Evolutionary conservation across 805 yeast genomes (phyloP), one percentile per base, ranked within the genome.

Genomic region (Ogataea saltuana): DNA sequence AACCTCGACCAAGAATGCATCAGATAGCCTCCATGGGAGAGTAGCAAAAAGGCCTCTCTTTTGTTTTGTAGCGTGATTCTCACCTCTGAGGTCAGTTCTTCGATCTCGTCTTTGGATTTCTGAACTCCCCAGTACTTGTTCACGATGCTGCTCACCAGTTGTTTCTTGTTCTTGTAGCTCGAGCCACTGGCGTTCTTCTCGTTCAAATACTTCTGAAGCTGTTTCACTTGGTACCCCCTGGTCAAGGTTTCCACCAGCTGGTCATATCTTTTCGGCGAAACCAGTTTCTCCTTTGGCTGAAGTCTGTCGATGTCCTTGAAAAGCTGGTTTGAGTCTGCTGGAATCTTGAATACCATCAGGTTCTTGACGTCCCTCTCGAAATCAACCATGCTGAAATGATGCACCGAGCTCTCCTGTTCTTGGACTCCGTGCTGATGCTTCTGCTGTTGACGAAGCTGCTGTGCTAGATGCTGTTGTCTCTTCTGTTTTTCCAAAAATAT

Each of bases 1-100:
- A 60, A 45, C 22, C 59, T 48, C 8, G 67, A 49, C 69, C 69
- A 66, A n/a, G 59, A 58, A 42, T 58, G 59, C 33, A 64, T 54
- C 23, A 66, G 37, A 20, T 55, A 53, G 3, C 69, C 69, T 3
- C 51, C 53, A 33, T 61, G 57, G 23, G 67, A 60, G 5, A 65
- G 49, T 17, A 67, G 41, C 22, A 67, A 47, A 38, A 64, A 65
- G 17, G 63, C 46, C 23, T 64, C 68, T 38, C 65, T 50, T 8
- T 58, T 44, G 40, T 53, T 56, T 3, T 58, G 56, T 12, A 66
- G 42, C 18, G 53, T 53, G 33, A 66, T 56, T 6, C 51, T 48
- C 6, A 53, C 47, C 39, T 59, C 60, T 3, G 48, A 37, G 9
- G 51, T 44, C 11, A 58, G 27, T 13, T 54, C 56, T 12, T 42